Evolutionary conservation across 495 filamentous ascomycete species (phyloP).

Genomic region (Xylaria palmicola): DNA sequence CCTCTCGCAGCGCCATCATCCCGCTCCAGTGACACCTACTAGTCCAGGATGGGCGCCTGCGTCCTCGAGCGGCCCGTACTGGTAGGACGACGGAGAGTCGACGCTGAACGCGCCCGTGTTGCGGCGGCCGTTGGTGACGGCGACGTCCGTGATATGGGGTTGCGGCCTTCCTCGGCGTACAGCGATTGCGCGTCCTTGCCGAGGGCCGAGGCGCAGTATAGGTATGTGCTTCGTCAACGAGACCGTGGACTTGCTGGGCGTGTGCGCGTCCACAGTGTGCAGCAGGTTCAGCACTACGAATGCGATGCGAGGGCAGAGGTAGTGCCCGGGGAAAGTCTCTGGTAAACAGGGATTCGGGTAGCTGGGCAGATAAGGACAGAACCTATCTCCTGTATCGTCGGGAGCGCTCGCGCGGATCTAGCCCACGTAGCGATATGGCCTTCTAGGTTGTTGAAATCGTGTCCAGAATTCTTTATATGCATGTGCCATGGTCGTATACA

Average conservation of each 20-base stretch:
- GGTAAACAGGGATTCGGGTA: too few relatives aligned
- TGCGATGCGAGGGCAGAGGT: too few relatives aligned
- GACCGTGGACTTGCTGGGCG: too few relatives aligned
- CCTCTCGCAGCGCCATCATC: neutral
- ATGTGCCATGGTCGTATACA: constrained; percentile 6
- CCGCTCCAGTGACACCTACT: constrained; percentile 19
- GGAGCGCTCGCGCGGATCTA: too few relatives aligned
- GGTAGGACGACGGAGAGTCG: constrained; percentile 22
- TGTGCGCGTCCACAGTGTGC: too few relatives aligned
- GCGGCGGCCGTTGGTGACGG: constrained; percentile 21
- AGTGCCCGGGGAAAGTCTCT: too few relatives aligned
- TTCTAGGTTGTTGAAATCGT: too few relatives aligned
- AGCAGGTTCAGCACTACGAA: too few relatives aligned
- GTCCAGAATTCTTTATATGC: too few relatives aligned
- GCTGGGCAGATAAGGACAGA: too few relatives aligned
- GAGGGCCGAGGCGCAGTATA: constrained; percentile 12
- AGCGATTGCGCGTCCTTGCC: neutral
- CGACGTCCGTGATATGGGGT: constrained; percentile 29
- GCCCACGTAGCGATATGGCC: too few relatives aligned
- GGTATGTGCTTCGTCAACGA: constrained; percentile 8
- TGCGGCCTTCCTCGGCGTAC: neutral
- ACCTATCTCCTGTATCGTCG: too few relatives aligned
- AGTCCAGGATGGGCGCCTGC: constrained; percentile 34
- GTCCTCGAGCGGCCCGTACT: constrained; percentile 42
- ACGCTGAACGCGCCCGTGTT: constrained; percentile 35